Conservation (phyloP, 1,284 basidiomycete species). For the Rugosomyces carneus region DNA sequence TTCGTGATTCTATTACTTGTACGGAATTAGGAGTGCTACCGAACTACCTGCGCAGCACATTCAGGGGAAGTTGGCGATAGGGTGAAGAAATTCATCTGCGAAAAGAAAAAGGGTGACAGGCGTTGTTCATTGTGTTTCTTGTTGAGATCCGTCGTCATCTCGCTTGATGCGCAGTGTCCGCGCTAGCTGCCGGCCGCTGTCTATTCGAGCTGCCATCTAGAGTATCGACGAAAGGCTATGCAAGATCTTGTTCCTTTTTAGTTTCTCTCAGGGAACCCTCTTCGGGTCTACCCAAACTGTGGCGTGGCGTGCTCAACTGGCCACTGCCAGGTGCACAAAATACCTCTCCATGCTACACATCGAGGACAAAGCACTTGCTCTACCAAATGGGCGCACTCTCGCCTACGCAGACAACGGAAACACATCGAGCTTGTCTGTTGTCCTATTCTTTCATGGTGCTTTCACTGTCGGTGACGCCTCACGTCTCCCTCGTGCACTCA, state of each 20-base stretch:
- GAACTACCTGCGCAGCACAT: no score
- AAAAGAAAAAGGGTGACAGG: no score
- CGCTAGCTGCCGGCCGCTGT: background rate
- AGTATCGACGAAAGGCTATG: background rate
- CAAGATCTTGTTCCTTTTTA: constrained; percentile 11
- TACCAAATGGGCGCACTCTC: constrained; percentile 40
- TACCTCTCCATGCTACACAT: constrained; percentile 21
- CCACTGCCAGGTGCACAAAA: background rate
- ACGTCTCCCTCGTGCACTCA: constrained; percentile 25
- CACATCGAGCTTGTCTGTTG: constrained; percentile 36
- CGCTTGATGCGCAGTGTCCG: background rate
- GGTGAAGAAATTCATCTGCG: no score
- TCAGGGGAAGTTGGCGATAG: constrained; percentile 29
- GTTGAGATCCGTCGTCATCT: no score
- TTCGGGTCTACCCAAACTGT: constrained; percentile 4
- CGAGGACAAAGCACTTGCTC: constrained; percentile 34
- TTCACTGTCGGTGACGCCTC: constrained; percentile 42
- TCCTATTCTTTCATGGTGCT: constrained; percentile 48
- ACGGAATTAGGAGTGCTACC: no score
- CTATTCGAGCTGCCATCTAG: background rate
- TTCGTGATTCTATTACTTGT: no score
- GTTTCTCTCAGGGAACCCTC: constrained; percentile 10
- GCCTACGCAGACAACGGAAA: constrained; percentile 47
- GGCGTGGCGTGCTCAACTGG: constrained; percentile 8
- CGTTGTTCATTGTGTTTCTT: no score